Conservation (phyloP, 768 basidiomycete genomes). For the Boletus sp. region DNA sequence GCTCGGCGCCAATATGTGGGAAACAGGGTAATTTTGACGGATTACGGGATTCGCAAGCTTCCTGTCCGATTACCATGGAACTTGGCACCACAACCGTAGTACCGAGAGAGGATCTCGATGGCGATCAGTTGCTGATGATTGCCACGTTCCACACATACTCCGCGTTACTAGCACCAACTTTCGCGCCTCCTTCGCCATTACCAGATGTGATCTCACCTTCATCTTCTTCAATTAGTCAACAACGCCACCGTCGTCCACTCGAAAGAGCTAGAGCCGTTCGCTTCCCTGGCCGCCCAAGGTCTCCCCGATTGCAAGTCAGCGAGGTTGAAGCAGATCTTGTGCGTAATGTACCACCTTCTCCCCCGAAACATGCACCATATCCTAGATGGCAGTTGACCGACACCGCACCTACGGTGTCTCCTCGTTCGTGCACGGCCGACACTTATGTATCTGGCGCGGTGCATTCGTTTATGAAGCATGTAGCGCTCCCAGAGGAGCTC, state of each 20-base stretch:
- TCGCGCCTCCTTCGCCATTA: slow-evolving; percentile 31
- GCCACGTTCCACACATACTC: slow-evolving; percentile 25
- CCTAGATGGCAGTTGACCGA: slow-evolving; percentile 16
- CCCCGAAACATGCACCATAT: not conserved
- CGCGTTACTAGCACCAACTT: slow-evolving; percentile 24
- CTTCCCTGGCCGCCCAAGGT: slow-evolving; percentile 24
- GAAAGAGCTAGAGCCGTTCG: slow-evolving; percentile 33
- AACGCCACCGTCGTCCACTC: slow-evolving; percentile 29
- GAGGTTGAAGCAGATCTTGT: slow-evolving; percentile 11
- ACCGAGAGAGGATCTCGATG: slow-evolving; percentile 17
- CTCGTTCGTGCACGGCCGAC: slow-evolving; percentile 4
- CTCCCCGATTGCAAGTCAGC: slow-evolving; percentile 19
- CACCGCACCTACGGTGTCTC: slow-evolving; percentile 2
- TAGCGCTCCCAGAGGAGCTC: slow-evolving; percentile 37
- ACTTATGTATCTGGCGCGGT: slow-evolving; percentile 1
- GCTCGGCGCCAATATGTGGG: not conserved
- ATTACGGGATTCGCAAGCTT: slow-evolving; percentile 16
- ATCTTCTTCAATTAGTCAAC: slow-evolving; percentile 18
- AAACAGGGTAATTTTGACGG: slow-evolving; percentile 3
- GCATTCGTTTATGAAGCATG: slow-evolving; percentile 11
- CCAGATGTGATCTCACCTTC: slow-evolving; percentile 23
- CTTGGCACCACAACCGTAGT: slow-evolving; percentile 4
- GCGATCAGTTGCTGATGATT: slow-evolving; percentile 14
- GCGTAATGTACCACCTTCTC: slow-evolving; percentile 3
- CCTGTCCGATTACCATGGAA: slow-evolving; percentile 11